Conservation (phyloP, 2,329 filamentous ascomycete species). For the Madurella mycetomatis region DNA sequence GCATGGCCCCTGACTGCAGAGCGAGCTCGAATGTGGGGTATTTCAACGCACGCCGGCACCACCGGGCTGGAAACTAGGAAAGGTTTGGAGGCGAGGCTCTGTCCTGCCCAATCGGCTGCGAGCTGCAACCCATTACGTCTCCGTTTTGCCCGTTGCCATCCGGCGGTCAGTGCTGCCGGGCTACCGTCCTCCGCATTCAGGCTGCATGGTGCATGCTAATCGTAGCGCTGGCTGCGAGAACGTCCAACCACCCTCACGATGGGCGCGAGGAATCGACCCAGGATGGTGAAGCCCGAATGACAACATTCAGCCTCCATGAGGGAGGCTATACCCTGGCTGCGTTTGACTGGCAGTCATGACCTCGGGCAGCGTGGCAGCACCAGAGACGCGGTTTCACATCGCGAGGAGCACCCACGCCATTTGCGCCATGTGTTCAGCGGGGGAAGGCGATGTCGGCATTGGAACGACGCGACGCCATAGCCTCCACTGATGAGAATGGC, state of each 20-base stretch:
- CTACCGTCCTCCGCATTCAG: no score
- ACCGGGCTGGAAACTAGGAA: not conserved
- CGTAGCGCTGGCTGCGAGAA: no score
- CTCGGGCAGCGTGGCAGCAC: not conserved
- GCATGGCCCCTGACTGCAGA: no score
- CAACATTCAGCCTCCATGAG: no score
- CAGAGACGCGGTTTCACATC: not conserved
- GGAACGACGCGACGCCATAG: not conserved
- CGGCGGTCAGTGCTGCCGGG: not conserved
- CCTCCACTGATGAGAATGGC: conserved; percentile 13
- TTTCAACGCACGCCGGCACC: not conserved
- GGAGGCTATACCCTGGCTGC: no score
- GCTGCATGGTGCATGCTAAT: no score
- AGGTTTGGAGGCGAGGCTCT: conserved; percentile 6
- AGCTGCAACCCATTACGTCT: not conserved
- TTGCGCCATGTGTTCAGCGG: not conserved
- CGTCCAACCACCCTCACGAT: no score
- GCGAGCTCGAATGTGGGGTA: not conserved
- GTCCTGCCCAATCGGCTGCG: conserved; percentile 1
- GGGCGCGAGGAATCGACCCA: no score
- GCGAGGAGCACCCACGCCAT: not conserved
- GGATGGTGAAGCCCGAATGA: no score
- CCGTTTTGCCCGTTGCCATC: not conserved
- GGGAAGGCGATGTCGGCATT: not conserved
- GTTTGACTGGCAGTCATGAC: no score